These are phyloP conservation scores for Coemansia sp. DNA, from an alignment of 192 early-diverging fungal genomes.

Conservation along the genomic window DNA sequence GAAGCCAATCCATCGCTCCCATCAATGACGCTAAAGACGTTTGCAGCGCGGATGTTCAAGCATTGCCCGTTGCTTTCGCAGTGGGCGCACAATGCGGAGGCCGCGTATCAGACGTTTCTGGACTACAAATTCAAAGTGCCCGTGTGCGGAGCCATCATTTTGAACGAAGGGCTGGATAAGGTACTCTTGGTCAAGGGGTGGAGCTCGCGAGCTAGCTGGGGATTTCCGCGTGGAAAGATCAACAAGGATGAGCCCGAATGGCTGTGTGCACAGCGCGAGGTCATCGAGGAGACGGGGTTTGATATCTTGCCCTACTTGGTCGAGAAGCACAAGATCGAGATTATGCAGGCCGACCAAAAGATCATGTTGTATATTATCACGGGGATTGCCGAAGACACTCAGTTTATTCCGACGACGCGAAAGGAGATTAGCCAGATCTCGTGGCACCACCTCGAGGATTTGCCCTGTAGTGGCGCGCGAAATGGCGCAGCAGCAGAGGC, in stretches of 20 bases:
- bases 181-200: constrained; percentile 92
- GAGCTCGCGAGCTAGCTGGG: constrained; percentile 87
- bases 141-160: constrained; percentile 94
- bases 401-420: constrained; percentile 79
- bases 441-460: constrained; percentile 66
- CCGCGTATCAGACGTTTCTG: constrained; percentile 88
- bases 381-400: constrained; percentile 77
- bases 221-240: constrained; percentile 99
- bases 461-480: constrained; percentile 48
- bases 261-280: constrained; percentile 89
- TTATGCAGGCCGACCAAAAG: constrained; percentile 85
- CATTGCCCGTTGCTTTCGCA: constrained; percentile 88
- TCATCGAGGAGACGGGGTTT: constrained; percentile 94
- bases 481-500: constrained; percentile 39
- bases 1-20: constrained; percentile 78
- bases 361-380: constrained; percentile 89
- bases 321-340: constrained; percentile 82
- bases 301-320: constrained; percentile 69
- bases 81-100: constrained; percentile 85
- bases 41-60: constrained; percentile 79
- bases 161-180: constrained; percentile 74
- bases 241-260: constrained; percentile 92
- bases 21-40: constrained; percentile 80
- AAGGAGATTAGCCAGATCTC: constrained; percentile 91
- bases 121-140: constrained; percentile 95